Base-by-base conservation (phyloP, 2,329 filamentous ascomycete genomes). In the Albifimbria verrucaria region DNA sequence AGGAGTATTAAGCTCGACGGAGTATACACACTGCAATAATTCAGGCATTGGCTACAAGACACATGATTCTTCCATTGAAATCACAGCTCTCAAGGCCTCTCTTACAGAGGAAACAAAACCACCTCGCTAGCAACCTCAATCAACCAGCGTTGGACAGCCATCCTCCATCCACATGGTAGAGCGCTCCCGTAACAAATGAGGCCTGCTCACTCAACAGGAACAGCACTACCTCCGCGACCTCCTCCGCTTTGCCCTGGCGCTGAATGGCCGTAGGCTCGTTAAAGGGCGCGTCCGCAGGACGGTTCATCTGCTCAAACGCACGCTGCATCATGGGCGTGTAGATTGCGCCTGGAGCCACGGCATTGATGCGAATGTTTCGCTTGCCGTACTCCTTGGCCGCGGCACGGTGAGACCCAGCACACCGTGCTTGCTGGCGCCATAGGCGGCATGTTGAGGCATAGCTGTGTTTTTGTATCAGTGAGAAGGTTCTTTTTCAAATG, bases 241-340 rank as follows among this genome's bases (percentile, higher is more conserved):
- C 69, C 32, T 67, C 62, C 1, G 77, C 62, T 23, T 71, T 77
- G 3, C 77, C 78, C 51, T 72, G 67, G 53, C 78, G 69, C 52
- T 65, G 67, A 50, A 77, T 72, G 3, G 74, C 71, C 7, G 68
- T 72, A 9, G 72, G 68, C 48, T 77, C 70, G 49, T 76, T 69
- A 46, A 76, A 75, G 4, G 68, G 66, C 21, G 71, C 72, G 49
- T 72, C 66, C 20, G 67, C 57, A 49, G 73, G 60, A 21, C 66
- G 58, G 10, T 59, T 66, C 36, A 62, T 61, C 24, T 62, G 61
- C 46, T 73, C 69, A 66, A 72, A 76, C 18, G 69, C 63, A 60
- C 74, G 70, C 53, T 75, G 68, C 72, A 80, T 74, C 59, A 80
- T 55, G 9, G 77, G 77, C 20, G 78, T 81, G 54, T 73, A 70